A percentile compares a stretch with the other conserved stretches of the same genome.
Evolutionary conservation across 2,329 filamentous ascomycete species (phyloP).

Genomic region (Nothopassalora personata): DNA sequence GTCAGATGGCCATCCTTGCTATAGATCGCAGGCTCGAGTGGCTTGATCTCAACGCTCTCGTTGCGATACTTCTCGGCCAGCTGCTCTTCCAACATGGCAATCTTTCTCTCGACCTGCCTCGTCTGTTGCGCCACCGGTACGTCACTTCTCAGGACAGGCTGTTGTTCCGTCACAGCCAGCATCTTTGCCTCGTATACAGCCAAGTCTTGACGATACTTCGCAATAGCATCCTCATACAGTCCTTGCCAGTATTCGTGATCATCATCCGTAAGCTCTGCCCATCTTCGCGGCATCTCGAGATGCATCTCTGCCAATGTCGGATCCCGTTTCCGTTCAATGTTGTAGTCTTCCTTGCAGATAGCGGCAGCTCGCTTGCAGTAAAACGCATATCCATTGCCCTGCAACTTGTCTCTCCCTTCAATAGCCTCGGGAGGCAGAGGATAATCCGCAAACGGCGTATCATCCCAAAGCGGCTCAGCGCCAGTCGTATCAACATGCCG

Average conservation of each 20-base stretch:
- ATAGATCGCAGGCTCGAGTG: conserved; percentile 22
- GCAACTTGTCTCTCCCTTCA: conserved; percentile 14
- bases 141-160: conserved; percentile 20
- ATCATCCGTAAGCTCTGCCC: conserved; percentile 23
- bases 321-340: conserved; percentile 21
- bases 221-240: conserved; percentile 24
- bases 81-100: conserved; percentile 28
- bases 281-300: conserved; percentile 26
- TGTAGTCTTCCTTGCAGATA: conserved; percentile 23
- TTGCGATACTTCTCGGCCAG: conserved; percentile 24
- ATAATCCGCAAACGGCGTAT: conserved; percentile 18
- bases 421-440: conserved; percentile 21
- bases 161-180: conserved; percentile 23
- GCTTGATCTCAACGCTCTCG: conserved; percentile 22
- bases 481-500: conserved; percentile 17
- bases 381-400: conserved; percentile 28
- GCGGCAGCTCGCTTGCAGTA: conserved; percentile 23
- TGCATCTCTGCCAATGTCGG: conserved; percentile 27
- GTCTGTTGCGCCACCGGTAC: conserved; percentile 17
- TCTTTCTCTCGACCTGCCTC: conserved; percentile 24
- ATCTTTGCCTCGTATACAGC: conserved; percentile 30
- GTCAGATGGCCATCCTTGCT: conserved; percentile 26
- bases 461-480: conserved; percentile 23
- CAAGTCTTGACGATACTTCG: conserved; percentile 26
- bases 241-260: conserved; percentile 26